Base-by-base conservation (phyloP, 2,329 filamentous ascomycete genomes). In the Dothistroma pini region DNA sequence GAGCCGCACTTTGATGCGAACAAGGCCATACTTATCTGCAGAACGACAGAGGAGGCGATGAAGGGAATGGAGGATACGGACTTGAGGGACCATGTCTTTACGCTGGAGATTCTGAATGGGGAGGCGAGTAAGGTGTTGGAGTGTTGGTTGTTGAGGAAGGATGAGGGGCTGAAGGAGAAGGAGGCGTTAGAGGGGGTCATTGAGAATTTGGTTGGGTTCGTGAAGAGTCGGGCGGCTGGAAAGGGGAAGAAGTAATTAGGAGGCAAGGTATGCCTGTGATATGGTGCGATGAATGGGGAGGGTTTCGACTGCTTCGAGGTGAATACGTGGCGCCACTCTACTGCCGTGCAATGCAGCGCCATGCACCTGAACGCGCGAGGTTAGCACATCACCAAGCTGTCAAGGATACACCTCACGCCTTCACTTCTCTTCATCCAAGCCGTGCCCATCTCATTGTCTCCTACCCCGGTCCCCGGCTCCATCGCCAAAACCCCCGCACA, bases 131-230 rank as follows among this genome's bases (percentile, higher is more conserved):
- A 90, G 61, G 86, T 93, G 44, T 79, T 97, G 56, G 89, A 91
- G 66, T 96, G 93, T 74, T 97, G 93, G 93, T 84, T 90, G 68
- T 90, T 90, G 79, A 81, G 87, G 69, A 88, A 89, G 57, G 93
- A 96, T 73, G 91, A 92, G 68, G 91, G 93, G 70, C 79, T 96
- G 66, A 90, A 90, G 47, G 93, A 97, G 73, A 88, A 95, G 68
- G 93, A 97, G 74, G 91, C 92, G 2, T 95, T 97, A 74, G 93
- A 97, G 74, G 92, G 91, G 0, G 93, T 97, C 16, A 97, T 97
- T 82, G 93, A 96, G 78, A 97, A 96, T 75, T 76, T 97, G 66
- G 93, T 97, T 49, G 74, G 73, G 3, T 75, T 74, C 56, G 74
- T 75, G 34, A 95, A 92, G 31, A 35, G n/a, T 32, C 25, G 51